phyloP scores from a whole-genome alignment of 306 rosid genomes.

The Pyrus communis region DNA sequence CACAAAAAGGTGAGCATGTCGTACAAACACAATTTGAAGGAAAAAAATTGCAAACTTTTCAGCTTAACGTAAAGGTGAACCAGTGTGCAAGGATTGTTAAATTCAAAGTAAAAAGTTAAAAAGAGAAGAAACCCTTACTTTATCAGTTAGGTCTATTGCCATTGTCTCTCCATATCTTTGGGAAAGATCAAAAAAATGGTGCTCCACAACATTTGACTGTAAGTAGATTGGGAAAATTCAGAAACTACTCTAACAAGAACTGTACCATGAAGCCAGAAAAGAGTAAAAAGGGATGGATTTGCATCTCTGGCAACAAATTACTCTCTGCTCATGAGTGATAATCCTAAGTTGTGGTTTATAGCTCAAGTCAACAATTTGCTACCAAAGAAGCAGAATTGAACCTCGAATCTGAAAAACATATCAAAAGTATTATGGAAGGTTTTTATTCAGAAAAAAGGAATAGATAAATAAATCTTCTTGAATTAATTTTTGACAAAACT shows the following conservation, averaged over 20 bases:
- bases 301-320: constrained; percentile 22
- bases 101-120: constrained; percentile 2
- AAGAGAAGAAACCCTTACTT: constrained; percentile 41
- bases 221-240: background rate
- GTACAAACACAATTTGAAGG: background rate
- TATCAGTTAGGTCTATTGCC: constrained; percentile 77
- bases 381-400: constrained; percentile 90
- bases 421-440: background rate
- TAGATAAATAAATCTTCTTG: background rate
- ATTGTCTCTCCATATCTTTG: constrained; percentile 83
- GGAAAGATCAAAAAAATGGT: constrained; percentile 66
- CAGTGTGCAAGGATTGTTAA: constrained; percentile 1
- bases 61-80: too few species aligned
- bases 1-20: background rate
- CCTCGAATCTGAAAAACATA: constrained; percentile 63
- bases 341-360: constrained; percentile 73
- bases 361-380: constrained; percentile 95
- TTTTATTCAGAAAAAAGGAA: background rate
- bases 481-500: background rate
- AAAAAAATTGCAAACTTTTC: background rate
- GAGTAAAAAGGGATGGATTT: background rate
- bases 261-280: too few species aligned
- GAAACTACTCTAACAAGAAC: too few species aligned
- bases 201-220: constrained; percentile 70
- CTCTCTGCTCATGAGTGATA: constrained; percentile 65